Percentiles rank a stretch among this genome's conserved stretches.
These are phyloP conservation scores for Ganoderma multipileum DNA, from an alignment of 1,284 basidiomycete species.

Conservation along the genomic window DNA sequence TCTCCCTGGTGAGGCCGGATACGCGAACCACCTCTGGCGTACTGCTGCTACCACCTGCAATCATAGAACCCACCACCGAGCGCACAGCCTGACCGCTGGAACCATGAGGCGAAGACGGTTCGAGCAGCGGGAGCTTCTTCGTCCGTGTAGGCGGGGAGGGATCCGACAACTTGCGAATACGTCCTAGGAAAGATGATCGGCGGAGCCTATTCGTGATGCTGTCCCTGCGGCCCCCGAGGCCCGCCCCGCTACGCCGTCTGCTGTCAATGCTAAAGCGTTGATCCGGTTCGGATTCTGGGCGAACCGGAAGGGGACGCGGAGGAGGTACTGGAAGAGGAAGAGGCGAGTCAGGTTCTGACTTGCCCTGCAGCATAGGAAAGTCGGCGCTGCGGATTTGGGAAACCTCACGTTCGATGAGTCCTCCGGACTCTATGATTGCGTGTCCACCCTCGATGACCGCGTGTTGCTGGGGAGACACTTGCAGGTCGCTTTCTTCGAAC, in stretches of 20 bases:
- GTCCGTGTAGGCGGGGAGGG: slow-evolving; percentile 23
- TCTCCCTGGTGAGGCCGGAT: slow-evolving; percentile 17
- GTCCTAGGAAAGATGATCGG: slow-evolving; percentile 20
- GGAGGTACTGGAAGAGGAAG: slow-evolving; percentile 24
- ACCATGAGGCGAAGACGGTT: slow-evolving; percentile 5
- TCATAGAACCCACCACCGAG: slow-evolving; percentile 2
- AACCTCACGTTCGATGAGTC: slow-evolving; percentile 29
- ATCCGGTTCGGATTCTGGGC: slow-evolving; percentile 24
- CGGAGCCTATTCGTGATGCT: slow-evolving; percentile 25
- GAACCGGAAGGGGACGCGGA: slow-evolving; percentile 16
- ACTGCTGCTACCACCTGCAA: slow-evolving; percentile 10
- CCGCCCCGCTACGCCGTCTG: slow-evolving; percentile 23
- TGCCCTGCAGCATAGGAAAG: slow-evolving; percentile 35
- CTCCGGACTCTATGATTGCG: slow-evolving; percentile 18
- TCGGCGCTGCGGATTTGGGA: slow-evolving; percentile 35
- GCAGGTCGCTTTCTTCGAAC: slow-evolving; percentile 15
- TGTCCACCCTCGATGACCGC: slow-evolving; percentile 3
- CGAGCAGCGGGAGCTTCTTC: slow-evolving; percentile 18
- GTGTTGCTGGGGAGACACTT: background rate
- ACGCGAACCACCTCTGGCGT: slow-evolving; percentile 23
- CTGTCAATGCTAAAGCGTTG: slow-evolving; percentile 16
- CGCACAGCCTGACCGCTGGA: background rate
- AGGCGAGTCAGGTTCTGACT: slow-evolving; percentile 23
- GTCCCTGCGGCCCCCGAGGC: slow-evolving; percentile 21
- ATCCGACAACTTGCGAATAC: slow-evolving; percentile 28